Evolutionary conservation across 2,329 filamentous ascomycete genomes (phyloP), one percentile per base, ranked within the genome.

Genomic region (Fusarium dimerum): DNA sequence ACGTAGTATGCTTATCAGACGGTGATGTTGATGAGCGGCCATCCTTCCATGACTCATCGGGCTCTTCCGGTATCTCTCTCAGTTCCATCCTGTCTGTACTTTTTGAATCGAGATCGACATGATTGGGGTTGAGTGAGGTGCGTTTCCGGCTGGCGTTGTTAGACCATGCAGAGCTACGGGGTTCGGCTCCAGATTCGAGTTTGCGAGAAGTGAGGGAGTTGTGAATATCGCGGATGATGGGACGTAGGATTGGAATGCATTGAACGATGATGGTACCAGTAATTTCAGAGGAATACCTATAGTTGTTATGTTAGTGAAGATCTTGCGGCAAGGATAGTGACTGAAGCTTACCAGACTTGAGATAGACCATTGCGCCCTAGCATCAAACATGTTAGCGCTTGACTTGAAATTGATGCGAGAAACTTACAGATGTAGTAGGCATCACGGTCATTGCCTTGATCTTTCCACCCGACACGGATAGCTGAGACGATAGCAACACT

Each of bases 241-340:
- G 76, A 10, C 79, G 73, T 8, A 81, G 60, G 15, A 82, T 74
- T 2, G 79, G 79, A 3, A 82, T 76, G 53, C 77, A 81, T 57
- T 81, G 78, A 5, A 81, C 79, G 41, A 82, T 80, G 56, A 82
- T 79, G 26, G 79, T 81, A 48, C 78, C 78, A 9, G 76, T 72
- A 48, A 81, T 70, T 64, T 82, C 79, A 15, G 78, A 78, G 0
- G 76, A 79, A 64, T 79, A 75, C 32, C 32, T 36, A 7, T 7
- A 26, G n/a, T n/a, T 32, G 30, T 32, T 10, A 36, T 5, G 32
- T 36, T 36, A 36, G 32, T 36, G 11, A 11, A 6, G 10, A 15
- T 12, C 4, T 11, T 11, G 10, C 11, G 32, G 11, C 32, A 4
- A 4, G 32, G 13, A 5, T 3, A 36, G 10, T 3, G 11, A 9